Conservation (phyloP, 257 asterid species). For the Verbena officinalis region DNA sequence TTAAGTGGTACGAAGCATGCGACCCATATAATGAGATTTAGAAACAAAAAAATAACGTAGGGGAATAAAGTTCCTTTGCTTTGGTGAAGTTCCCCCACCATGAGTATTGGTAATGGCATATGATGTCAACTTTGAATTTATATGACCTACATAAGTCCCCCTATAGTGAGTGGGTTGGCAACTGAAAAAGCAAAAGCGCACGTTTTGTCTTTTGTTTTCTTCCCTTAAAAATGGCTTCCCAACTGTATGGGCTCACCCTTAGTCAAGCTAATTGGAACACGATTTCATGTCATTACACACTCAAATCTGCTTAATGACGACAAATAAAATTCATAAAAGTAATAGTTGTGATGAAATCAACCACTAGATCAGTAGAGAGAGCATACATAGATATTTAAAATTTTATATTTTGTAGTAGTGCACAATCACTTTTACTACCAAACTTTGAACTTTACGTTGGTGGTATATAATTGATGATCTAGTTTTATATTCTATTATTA, state of each 20-base stretch:
- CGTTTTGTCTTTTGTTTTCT: constrained; percentile 30
- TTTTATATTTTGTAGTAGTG: too few species aligned
- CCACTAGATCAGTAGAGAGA: too few species aligned
- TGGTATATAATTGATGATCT: too few species aligned
- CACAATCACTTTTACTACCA: too few species aligned
- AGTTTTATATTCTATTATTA: too few species aligned
- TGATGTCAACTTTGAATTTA: constrained; percentile 8
- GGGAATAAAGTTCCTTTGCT: background rate
- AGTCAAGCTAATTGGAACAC: constrained; percentile 26
- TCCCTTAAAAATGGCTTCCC: constrained; percentile 31
- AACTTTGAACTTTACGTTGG: too few species aligned
- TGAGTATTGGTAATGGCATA: constrained; percentile 18
- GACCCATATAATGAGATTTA: too few species aligned
- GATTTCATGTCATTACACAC: constrained; percentile 41
- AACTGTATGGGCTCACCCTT: constrained; percentile 5
- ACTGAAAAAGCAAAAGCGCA: constrained; percentile 10
- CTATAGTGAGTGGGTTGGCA: constrained; percentile 36
- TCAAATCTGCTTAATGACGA: constrained; percentile 25
- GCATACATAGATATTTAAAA: too few species aligned
- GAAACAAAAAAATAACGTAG: background rate
- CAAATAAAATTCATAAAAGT: background rate
- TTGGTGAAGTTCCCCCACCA: constrained; percentile 16
- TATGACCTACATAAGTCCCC: background rate
- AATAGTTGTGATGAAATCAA: constrained; percentile 13
- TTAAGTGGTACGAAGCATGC: too few species aligned